Percentiles rank a stretch among this genome's conserved stretches.
phyloP scores from a whole-genome alignment of 2,329 filamentous ascomycete species.

The Knufia fluminis region DNA sequence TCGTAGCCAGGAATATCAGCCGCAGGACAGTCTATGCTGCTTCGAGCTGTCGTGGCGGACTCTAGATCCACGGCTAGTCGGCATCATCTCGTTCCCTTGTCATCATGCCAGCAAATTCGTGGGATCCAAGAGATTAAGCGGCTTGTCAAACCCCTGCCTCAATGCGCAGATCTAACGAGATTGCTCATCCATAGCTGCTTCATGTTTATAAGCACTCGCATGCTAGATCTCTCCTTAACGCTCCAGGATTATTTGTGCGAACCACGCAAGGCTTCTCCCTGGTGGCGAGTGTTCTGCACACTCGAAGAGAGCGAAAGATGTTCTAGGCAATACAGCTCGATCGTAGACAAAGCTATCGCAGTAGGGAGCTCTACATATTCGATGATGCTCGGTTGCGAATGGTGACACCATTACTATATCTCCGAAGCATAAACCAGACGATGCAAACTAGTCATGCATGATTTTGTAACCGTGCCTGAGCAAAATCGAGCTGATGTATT shows the following conservation, averaged over 20 bases:
- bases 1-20: neutral
- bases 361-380: neutral
- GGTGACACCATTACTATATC: neutral
- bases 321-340: neutral
- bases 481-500: neutral
- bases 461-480: neutral
- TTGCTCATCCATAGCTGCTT: neutral
- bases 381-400: neutral
- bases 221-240: neutral
- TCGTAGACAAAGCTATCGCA: neutral
- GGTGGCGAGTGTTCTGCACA: neutral
- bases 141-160: neutral
- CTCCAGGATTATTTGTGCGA: no score
- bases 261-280: no score
- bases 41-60: slow-evolving; percentile 2
- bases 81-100: neutral
- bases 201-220: neutral
- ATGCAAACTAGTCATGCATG: neutral
- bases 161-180: neutral
- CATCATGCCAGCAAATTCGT: slow-evolving; percentile 2
- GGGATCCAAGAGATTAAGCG: neutral
- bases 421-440: neutral
- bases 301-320: neutral
- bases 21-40: neutral
- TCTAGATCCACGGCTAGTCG: neutral